phyloP scores from a whole-genome alignment of 2,329 filamentous ascomycete species.

The Xylaria sp. region DNA sequence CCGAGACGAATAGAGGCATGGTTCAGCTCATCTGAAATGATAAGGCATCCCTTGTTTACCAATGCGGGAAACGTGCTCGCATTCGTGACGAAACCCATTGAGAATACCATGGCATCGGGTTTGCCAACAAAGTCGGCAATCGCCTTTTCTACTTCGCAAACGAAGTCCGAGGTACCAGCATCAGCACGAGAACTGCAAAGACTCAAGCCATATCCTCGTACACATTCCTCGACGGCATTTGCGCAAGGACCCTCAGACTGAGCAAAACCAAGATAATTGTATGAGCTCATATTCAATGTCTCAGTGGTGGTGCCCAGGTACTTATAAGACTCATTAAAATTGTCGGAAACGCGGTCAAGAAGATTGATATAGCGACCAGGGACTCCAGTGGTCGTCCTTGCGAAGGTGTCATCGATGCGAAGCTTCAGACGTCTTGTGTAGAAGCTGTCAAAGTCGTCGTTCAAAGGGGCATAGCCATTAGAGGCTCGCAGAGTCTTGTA shows the following conservation, averaged over 20 bases:
- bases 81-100: slow-evolving; percentile 98
- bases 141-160: slow-evolving; percentile 87
- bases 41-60: slow-evolving; percentile 89
- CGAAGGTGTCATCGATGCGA: slow-evolving; percentile 96
- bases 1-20: slow-evolving; percentile 97
- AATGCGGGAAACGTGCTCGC: slow-evolving; percentile 91
- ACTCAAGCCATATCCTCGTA: slow-evolving; percentile 87
- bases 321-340: slow-evolving; percentile 91
- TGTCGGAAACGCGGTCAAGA: slow-evolving; percentile 87
- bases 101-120: slow-evolving; percentile 94
- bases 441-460: slow-evolving; percentile 99
- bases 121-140: slow-evolving; percentile 95
- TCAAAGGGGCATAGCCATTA: slow-evolving; percentile 93
- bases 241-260: slow-evolving; percentile 97
- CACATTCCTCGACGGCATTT: slow-evolving; percentile 86
- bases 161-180: slow-evolving; percentile 86
- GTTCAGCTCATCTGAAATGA: slow-evolving; percentile 97
- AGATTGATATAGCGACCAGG: slow-evolving; percentile 94
- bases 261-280: slow-evolving; percentile 98
- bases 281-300: slow-evolving; percentile 98
- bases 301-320: slow-evolving; percentile 91
- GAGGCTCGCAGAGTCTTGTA: slow-evolving; percentile 85
- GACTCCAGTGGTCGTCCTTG: slow-evolving; percentile 90
- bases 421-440: slow-evolving; percentile 93
- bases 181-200: slow-evolving; percentile 85